A percentile compares a stretch with the other conserved stretches of the same genome.
Evolutionary conservation across 345 rosid genomes (phyloP).

Genomic region (Mangifera indica): DNA sequence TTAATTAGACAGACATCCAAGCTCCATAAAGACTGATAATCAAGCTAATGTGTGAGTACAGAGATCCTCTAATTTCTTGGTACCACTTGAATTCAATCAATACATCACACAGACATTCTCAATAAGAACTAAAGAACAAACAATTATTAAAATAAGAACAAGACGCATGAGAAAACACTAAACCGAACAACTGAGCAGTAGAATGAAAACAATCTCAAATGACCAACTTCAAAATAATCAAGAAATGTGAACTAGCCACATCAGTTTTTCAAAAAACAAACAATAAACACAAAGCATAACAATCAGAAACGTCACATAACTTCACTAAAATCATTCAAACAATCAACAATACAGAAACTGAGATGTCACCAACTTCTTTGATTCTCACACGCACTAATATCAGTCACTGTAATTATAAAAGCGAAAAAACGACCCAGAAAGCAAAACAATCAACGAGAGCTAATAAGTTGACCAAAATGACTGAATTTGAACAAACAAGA

Average conservation of each 20-base stretch:
- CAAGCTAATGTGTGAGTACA: too few relatives aligned
- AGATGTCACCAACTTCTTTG: background rate
- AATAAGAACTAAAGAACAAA: background rate
- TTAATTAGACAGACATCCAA: background rate
- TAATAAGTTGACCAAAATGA: too few relatives aligned
- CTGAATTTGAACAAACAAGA: too few relatives aligned
- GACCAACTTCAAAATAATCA: background rate
- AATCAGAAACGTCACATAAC: background rate
- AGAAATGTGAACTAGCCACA: background rate
- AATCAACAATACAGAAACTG: background rate
- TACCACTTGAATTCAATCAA: background rate
- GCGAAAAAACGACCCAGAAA: background rate
- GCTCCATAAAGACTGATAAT: background rate
- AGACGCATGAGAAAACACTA: background rate
- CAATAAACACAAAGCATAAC: background rate
- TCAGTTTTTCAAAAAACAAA: background rate
- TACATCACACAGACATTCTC: background rate
- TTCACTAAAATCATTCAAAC: background rate
- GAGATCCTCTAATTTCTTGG: background rate
- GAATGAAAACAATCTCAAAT: background rate
- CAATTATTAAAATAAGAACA: background rate
- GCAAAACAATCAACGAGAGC: too few relatives aligned
- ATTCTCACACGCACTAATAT: background rate
- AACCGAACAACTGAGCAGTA: background rate
- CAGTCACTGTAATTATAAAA: background rate